A percentile compares a stretch with the other conserved stretches of the same genome.
Evolutionary conservation across 495 filamentous ascomycete genomes (phyloP).

Genomic region (Lasiosphaeria ovina): DNA sequence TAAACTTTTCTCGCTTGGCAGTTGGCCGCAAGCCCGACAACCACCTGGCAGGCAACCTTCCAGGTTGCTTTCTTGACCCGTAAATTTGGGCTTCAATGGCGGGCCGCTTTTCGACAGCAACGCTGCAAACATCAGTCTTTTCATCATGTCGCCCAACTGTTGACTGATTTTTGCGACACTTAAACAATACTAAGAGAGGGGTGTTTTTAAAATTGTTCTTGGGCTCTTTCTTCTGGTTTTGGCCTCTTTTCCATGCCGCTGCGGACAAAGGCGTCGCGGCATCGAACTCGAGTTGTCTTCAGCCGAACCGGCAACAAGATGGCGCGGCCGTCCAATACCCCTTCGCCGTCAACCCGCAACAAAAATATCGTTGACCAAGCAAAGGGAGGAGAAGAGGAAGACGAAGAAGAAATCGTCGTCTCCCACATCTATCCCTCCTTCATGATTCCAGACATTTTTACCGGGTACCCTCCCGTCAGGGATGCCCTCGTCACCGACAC

Average conservation of each 20-base stretch:
- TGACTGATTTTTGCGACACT: neutral
- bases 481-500: conserved; percentile 70
- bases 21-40: neutral
- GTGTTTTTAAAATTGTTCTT: neutral
- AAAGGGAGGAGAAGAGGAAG: conserved; percentile 15
- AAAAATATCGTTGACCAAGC: conserved; percentile 5
- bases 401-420: conserved; percentile 24
- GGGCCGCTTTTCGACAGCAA: neutral
- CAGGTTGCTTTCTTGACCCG: too few species aligned
- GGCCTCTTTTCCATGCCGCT: conserved; percentile 5
- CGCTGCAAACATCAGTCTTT: conserved; percentile 1
- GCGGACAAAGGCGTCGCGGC: conserved; percentile 21
- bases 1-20: neutral
- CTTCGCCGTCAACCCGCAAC: conserved; percentile 1
- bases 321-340: neutral
- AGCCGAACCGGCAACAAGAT: neutral
- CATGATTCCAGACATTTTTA: conserved; percentile 65
- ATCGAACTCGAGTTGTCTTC: conserved; percentile 20
- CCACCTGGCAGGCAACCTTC: neutral
- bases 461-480: conserved; percentile 56
- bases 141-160: neutral
- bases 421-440: conserved; percentile 1
- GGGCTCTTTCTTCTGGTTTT: neutral
- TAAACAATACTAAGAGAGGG: conserved; percentile 7
- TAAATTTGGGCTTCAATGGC: too few species aligned